These are phyloP conservation scores for Geotrichum australiense DNA, from an alignment of 1,139 yeast species.

Conservation along the genomic window DNA sequence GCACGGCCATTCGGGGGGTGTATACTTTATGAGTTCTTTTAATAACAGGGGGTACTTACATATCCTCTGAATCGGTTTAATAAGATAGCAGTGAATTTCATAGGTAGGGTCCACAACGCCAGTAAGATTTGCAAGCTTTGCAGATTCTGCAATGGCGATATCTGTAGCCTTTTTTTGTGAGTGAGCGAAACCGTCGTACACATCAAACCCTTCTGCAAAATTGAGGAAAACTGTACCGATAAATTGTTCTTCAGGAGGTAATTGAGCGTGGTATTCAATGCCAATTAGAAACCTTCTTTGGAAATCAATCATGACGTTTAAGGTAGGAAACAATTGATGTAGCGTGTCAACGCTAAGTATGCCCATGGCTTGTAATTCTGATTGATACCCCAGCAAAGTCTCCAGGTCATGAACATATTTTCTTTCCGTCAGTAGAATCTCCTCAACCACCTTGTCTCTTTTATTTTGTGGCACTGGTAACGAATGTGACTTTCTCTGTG, in stretches of 20 bases:
- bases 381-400: conserved; percentile 57
- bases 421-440: conserved; percentile 81
- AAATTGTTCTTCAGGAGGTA: conserved; percentile 70
- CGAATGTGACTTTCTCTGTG: conserved; percentile 16
- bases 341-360: conserved; percentile 72
- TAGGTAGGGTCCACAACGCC: conserved; percentile 73
- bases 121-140: conserved; percentile 50
- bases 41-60: conserved; percentile 87
- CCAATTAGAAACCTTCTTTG: conserved; percentile 87
- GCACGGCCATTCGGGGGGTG: conserved; percentile 48
- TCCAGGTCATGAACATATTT: conserved; percentile 90
- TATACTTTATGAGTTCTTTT: conserved; percentile 62
- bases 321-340: conserved; percentile 79
- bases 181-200: conserved; percentile 85
- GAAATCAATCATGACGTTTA: conserved; percentile 78
- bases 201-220: conserved; percentile 76
- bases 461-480: conserved; percentile 21
- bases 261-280: conserved; percentile 76
- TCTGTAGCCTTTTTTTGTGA: conserved; percentile 82
- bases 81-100: conserved; percentile 80
- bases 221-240: conserved; percentile 76
- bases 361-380: conserved; percentile 59
- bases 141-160: conserved; percentile 59
- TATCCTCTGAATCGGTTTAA: conserved; percentile 91
- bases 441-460: conserved; percentile 73